phyloP scores from a whole-genome alignment of 1,139 yeast species.

The Ogataea hybrid region DNA sequence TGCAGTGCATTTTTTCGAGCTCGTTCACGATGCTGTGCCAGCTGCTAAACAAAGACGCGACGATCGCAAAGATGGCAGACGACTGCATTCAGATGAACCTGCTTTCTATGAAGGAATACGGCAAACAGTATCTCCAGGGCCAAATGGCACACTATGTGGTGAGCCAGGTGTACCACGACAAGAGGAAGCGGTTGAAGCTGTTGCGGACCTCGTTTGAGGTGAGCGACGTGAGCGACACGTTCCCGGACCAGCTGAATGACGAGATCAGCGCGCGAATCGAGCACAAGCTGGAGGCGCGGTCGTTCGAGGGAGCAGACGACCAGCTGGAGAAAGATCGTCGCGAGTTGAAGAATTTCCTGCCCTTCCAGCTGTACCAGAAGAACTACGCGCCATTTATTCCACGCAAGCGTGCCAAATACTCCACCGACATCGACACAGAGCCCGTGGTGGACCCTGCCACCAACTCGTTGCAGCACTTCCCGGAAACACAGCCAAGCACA shows the following conservation, averaged over 20 bases:
- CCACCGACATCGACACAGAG: background rate
- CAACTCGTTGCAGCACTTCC: background rate
- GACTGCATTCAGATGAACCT: constrained; percentile 23
- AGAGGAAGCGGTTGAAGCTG: constrained; percentile 6
- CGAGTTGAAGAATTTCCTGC: constrained; percentile 1
- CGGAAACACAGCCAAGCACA: background rate
- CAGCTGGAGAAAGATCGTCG: constrained; percentile 3
- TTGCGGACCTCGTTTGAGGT: background rate
- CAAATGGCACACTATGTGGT: constrained; percentile 15
- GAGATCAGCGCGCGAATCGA: constrained; percentile 5
- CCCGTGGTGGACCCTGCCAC: background rate
- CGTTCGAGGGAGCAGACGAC: constrained; percentile 3
- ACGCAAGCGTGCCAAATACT: background rate
- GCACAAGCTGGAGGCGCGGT: constrained; percentile 3
- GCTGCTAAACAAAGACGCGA: constrained; percentile 14
- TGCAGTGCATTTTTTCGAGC: constrained; percentile 29
- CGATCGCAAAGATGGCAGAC: constrained; percentile 16
- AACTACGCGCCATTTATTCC: constrained; percentile 13
- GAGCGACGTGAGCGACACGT: background rate
- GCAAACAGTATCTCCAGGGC: constrained; percentile 7
- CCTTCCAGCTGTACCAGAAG: constrained; percentile 11
- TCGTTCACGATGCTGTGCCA: constrained; percentile 35
- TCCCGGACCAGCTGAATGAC: background rate
- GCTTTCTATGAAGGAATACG: constrained; percentile 3
- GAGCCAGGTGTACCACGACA: constrained; percentile 13